phyloP scores from a whole-genome alignment of 176 grass and related monocot species.

The Secale cereale region DNA sequence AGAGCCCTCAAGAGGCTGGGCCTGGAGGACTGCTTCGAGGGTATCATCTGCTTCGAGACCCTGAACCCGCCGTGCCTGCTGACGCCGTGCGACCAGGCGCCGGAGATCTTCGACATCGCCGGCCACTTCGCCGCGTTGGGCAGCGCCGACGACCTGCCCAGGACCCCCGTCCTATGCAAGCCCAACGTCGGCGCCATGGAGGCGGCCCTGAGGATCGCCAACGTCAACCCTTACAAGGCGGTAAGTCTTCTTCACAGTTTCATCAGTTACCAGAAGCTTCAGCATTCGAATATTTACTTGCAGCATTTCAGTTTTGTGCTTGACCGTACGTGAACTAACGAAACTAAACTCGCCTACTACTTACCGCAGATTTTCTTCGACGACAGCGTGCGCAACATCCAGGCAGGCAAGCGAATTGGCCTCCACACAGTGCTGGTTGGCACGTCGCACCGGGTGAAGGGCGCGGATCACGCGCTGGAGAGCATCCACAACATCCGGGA shows the following conservation, averaged over 20 bases:
- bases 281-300: neutral
- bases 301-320: neutral
- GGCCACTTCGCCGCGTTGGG: slow-evolving; percentile 43
- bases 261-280: neutral
- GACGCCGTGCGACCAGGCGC: neutral
- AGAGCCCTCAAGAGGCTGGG: slow-evolving; percentile 72
- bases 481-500: slow-evolving; percentile 94
- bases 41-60: slow-evolving; percentile 99
- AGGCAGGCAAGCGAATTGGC: slow-evolving; percentile 79
- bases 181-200: slow-evolving; percentile 83
- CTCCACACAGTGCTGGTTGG: slow-evolving; percentile 95
- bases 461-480: slow-evolving; percentile 84
- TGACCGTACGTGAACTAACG: neutral
- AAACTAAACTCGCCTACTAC: neutral
- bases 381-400: slow-evolving; percentile 86
- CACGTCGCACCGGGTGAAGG: slow-evolving; percentile 64
- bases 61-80: slow-evolving; percentile 71
- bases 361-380: slow-evolving; percentile 91
- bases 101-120: slow-evolving; percentile 73
- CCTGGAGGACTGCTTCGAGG: slow-evolving; percentile 93
- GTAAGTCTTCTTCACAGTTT: slow-evolving; percentile 28
- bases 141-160: slow-evolving; percentile 51
- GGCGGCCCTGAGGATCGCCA: slow-evolving; percentile 66
- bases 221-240: slow-evolving; percentile 73
- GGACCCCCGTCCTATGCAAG: slow-evolving; percentile 87